Evolutionary conservation across 805 yeast species (phyloP).

Genomic region (Pichia gijzeniarum): DNA sequence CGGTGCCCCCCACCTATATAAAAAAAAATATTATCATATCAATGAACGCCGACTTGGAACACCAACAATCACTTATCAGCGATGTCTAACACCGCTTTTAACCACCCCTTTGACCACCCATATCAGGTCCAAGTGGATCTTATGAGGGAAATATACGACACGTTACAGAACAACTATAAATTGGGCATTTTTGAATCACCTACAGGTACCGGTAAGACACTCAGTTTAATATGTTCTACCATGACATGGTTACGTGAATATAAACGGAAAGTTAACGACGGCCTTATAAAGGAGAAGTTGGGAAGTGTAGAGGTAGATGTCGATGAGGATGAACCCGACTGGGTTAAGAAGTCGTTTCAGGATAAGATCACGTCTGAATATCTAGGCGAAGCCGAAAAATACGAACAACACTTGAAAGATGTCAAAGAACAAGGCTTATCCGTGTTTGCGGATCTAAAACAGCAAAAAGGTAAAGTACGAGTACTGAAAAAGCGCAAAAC

Average conservation of each 20-base stretch:
- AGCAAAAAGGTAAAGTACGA: conserved; percentile 20
- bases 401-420: conserved; percentile 35
- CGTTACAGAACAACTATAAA: conserved; percentile 47
- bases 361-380: conserved; percentile 30
- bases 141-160: conserved; percentile 68
- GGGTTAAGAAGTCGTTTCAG: conserved; percentile 29
- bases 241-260: conserved; percentile 62
- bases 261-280: conserved; percentile 10
- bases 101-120: conserved; percentile 72
- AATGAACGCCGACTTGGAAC: no score
- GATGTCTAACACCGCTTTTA: conserved; percentile 27
- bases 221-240: conserved; percentile 78
- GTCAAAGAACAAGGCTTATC: conserved; percentile 25
- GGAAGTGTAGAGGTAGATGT: conserved; percentile 22
- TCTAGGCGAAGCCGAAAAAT: conserved; percentile 30
- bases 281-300: conserved; percentile 10
- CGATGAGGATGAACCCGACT: conserved; percentile 38
- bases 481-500: conserved; percentile 22
- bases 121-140: conserved; percentile 70
- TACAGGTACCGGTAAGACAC: conserved; percentile 91
- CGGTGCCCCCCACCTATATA: no score
- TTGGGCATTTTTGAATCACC: conserved; percentile 88
- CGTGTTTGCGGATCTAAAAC: conserved; percentile 12
- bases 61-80: no score
- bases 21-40: no score